Evolutionary conservation across 176 grass and related monocot species (phyloP), one percentile per base, ranked within the genome.

Genomic region (Alopecurus myosuroides): DNA sequence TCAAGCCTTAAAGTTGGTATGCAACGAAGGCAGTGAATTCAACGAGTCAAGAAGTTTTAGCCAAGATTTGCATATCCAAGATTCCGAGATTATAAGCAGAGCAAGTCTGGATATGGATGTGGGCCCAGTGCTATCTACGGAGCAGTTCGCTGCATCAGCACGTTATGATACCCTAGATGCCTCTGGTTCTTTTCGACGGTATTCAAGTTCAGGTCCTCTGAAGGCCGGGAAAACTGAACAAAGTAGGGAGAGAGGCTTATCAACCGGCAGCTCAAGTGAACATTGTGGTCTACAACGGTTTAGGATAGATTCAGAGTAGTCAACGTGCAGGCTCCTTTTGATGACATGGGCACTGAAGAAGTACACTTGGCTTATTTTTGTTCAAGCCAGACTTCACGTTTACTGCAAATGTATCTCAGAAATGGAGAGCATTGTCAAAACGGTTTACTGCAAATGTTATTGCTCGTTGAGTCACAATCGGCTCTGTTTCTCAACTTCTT

Each of bases 1-100:
- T 62, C 97, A 99, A 46, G 97, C 97, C 74, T 81, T 99, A 31
- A 99, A 94, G 58, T 81, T 99, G 86, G 97, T 99, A 9, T 96
- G 75, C 66, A 89, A 99, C 20, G 92, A 94, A 84, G 94, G 84
- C 26, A 82, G 91, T 31, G 91, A 87, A 23, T 86, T 88, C 86
- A 88, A 94, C 0, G 86, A 53, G 41, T 90, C 90, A 12, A 80
- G 17, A 90, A 87, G 72, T 72, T 86, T 80, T 71, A 94, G 91
- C 81, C 85, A 68, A 70, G 90, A 90, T 81, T 84, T 78, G 81
- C 86, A 63, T 37, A 77, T 64, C 39, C 88, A 81, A 48, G 89
- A 87, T 19, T 79, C 77, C 26, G 88, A 92, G 12, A 77, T 80
- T 57, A 48, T 76, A 35, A 87, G 84, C 37, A 92, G 89, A 76